These are phyloP conservation scores for Hirsutella rhossiliensis DNA, from an alignment of 2,329 filamentous ascomycete species.

Conservation along the genomic window DNA sequence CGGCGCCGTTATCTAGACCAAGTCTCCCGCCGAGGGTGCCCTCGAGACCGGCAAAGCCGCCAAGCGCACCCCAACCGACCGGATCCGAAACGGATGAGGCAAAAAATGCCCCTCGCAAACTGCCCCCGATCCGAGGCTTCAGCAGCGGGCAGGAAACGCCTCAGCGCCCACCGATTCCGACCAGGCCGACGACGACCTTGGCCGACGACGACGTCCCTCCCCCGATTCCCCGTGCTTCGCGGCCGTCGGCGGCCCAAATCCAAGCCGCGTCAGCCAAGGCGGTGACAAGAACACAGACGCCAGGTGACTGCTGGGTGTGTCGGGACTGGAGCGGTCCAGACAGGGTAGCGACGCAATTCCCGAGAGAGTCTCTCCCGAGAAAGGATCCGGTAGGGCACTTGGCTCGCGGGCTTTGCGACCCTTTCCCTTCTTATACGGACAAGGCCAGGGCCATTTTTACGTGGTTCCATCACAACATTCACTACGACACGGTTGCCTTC, in stretches of 20 bases:
- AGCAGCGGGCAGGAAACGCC: constrained; percentile 4
- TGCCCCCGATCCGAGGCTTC: constrained; percentile 10
- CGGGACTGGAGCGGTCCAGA: constrained; percentile 82
- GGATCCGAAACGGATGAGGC: neutral
- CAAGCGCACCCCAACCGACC: constrained; percentile 3
- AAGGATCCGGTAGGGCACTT: constrained; percentile 58
- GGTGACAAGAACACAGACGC: constrained; percentile 12
- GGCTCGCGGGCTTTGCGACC: constrained; percentile 63
- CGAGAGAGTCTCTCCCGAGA: constrained; percentile 56
- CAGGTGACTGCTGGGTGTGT: constrained; percentile 59
- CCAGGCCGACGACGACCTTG: neutral
- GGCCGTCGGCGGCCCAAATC: constrained; percentile 40
- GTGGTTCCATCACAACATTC: constrained; percentile 90
- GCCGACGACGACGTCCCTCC: constrained; percentile 29
- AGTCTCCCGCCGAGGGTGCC: constrained; percentile 38
- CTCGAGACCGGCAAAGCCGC: constrained; percentile 29
- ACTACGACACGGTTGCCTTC: constrained; percentile 71
- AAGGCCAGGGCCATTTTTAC: constrained; percentile 89
- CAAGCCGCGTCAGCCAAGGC: constrained; percentile 26
- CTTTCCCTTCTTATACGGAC: constrained; percentile 73
- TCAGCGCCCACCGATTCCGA: constrained; percentile 3
- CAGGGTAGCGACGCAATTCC: constrained; percentile 63
- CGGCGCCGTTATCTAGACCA: constrained; percentile 20
- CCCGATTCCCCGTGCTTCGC: constrained; percentile 37
- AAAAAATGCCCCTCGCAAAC: constrained; percentile 3